Evolutionary conservation across 345 rosid species (phyloP).

Genomic region (Anacardium occidentale): DNA sequence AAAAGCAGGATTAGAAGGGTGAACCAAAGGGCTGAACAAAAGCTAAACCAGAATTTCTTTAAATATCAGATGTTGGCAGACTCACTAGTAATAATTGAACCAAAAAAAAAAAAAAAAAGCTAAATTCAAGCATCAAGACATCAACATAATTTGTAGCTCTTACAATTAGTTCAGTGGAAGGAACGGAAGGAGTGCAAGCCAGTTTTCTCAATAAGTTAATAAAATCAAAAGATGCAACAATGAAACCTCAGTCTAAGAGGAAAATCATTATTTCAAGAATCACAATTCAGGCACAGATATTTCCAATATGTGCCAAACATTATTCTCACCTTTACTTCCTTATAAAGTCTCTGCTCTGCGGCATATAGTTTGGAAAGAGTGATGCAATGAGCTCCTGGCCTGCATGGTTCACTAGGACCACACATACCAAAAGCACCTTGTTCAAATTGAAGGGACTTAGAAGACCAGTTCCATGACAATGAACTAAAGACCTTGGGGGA

Average conservation of each 20-base stretch:
- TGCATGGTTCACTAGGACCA: conserved; percentile 63
- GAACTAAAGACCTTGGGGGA: conserved; percentile 92
- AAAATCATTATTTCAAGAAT: conserved; percentile 2
- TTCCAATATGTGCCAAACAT: conserved; percentile 18
- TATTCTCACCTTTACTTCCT: conserved; percentile 65
- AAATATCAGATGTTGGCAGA: background rate
- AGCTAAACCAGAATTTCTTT: background rate
- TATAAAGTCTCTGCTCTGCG: conserved; percentile 80
- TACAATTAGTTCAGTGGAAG: background rate
- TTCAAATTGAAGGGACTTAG: conserved; percentile 58
- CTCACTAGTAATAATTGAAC: background rate
- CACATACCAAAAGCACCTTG: conserved; percentile 37
- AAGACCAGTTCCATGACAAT: conserved; percentile 91
- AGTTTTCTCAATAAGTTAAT: background rate
- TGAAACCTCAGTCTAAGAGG: too few relatives aligned
- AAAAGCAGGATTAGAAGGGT: background rate
- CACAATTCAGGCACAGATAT: background rate
- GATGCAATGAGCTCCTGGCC: conserved; percentile 77
- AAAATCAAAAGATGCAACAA: background rate
- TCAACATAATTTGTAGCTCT: background rate
- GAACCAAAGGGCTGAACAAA: background rate
- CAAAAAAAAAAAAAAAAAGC: background rate
- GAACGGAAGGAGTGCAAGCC: background rate
- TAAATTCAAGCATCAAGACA: background rate
- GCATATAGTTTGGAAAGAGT: conserved; percentile 73